A percentile compares a stretch with the other conserved stretches of the same genome.
phyloP scores from a whole-genome alignment of 2,329 filamentous ascomycete genomes.

The Curvularia lunata region DNA sequence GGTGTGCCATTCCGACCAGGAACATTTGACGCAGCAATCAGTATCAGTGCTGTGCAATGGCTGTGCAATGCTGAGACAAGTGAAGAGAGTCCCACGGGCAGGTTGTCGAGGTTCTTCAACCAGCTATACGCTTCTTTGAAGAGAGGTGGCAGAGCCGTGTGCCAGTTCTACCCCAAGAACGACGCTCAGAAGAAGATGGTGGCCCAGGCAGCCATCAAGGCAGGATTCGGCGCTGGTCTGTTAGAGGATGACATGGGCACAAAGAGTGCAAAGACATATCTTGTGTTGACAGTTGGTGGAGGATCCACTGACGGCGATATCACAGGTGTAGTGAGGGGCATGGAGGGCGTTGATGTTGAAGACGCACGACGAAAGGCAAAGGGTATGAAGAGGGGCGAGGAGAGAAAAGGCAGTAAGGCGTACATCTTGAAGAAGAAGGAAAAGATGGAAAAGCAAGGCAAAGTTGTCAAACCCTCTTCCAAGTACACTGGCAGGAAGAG shows the following conservation, averaged over 20 bases:
- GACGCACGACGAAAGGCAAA: constrained; percentile 61
- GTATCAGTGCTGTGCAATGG: constrained; percentile 97
- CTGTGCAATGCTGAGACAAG: constrained; percentile 92
- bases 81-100: constrained; percentile 79
- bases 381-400: constrained; percentile 61
- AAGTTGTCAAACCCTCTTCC: constrained; percentile 87
- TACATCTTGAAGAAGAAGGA: constrained; percentile 89
- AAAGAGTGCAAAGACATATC: constrained; percentile 95
- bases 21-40: constrained; percentile 92
- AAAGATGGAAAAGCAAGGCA: constrained; percentile 93
- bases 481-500: constrained; percentile 95
- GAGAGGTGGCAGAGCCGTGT: constrained; percentile 86
- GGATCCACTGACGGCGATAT: constrained; percentile 74
- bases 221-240: constrained; percentile 93
- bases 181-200: constrained; percentile 92
- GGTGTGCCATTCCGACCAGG: constrained; percentile 93
- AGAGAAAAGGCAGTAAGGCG: constrained; percentile 80
- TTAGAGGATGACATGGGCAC: constrained; percentile 95
- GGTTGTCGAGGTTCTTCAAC: constrained; percentile 87
- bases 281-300: constrained; percentile 87
- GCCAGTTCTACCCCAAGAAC: constrained; percentile 98
- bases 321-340: constrained; percentile 83
- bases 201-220: constrained; percentile 84
- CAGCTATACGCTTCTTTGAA: constrained; percentile 84
- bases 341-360: constrained; percentile 81